Evolutionary conservation across 2,329 filamentous ascomycete genomes (phyloP).

Genomic region (Fusarium sp.): DNA sequence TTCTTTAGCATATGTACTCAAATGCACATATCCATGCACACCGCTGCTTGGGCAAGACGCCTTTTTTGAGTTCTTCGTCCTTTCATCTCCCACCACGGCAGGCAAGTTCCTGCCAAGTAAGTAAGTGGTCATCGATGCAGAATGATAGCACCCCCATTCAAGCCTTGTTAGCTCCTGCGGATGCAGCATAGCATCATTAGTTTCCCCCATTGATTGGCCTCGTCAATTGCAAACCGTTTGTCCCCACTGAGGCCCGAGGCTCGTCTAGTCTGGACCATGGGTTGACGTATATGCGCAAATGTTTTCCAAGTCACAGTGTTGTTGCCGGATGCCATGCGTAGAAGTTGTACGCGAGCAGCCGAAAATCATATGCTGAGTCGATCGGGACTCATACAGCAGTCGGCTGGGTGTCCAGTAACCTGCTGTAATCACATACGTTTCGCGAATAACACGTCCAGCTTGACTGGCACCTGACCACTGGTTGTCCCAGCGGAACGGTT

Average conservation of each 20-base stretch:
- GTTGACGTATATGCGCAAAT: neutral
- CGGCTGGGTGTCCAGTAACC: neutral
- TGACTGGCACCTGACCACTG: slow-evolving; percentile 11
- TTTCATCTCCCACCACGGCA: slow-evolving; percentile 22
- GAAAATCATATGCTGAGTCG: neutral
- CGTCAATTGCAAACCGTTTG: slow-evolving; percentile 26
- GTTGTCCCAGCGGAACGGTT: slow-evolving; percentile 35
- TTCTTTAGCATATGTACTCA: slow-evolving; percentile 14
- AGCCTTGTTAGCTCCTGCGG: neutral
- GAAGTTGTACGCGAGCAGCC: neutral
- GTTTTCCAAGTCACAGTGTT: neutral
- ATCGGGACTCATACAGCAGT: neutral
- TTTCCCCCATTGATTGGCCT: slow-evolving; percentile 6
- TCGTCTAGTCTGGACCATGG: slow-evolving; percentile 29
- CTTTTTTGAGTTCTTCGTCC: slow-evolving; percentile 5
- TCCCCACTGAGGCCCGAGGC: slow-evolving; percentile 25
- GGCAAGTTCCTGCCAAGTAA: slow-evolving; percentile 13
- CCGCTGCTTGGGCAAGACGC: slow-evolving; percentile 20
- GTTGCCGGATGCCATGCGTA: slow-evolving; percentile 2
- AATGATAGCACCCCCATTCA: slow-evolving; percentile 10
- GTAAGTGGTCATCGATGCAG: slow-evolving; percentile 7
- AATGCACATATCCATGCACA: slow-evolving; percentile 18
- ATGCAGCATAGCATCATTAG: neutral
- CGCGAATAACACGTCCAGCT: slow-evolving; percentile 17
- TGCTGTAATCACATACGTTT: slow-evolving; percentile 28